Conservation (phyloP, 2,329 filamentous ascomycete species). For the Colletotrichum destructivum region DNA sequence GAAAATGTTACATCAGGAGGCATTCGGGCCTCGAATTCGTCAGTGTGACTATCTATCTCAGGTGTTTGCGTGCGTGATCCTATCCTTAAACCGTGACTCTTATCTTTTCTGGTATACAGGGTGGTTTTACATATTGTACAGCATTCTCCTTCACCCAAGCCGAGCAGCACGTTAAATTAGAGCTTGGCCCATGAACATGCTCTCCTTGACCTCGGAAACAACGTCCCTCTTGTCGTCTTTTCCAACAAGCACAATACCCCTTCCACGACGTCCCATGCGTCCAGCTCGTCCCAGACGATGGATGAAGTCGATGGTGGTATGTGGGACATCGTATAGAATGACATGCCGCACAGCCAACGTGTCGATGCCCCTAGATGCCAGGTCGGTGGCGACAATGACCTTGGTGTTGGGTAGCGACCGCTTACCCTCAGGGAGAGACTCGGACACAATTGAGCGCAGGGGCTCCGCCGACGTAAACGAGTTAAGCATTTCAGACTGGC, state of each 20-base stretch:
- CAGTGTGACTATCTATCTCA: conserved; percentile 16
- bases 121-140: conserved; percentile 37
- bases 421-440: conserved; percentile 52
- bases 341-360: conserved; percentile 93
- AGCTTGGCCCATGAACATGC: conserved; percentile 86
- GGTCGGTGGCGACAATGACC: conserved; percentile 93
- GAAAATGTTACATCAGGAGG: conserved; percentile 3
- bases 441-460: conserved; percentile 49
- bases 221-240: conserved; percentile 92
- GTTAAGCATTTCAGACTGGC: conserved; percentile 82
- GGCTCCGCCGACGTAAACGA: conserved; percentile 76
- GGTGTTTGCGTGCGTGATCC: conserved; percentile 21
- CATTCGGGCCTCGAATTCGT: conserved; percentile 5
- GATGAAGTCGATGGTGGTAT: conserved; percentile 98
- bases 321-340: conserved; percentile 96
- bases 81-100: background rate
- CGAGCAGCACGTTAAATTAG: conserved; percentile 68
- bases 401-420: conserved; percentile 82
- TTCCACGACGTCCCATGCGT: conserved; percentile 90
- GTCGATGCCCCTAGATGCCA: conserved; percentile 94
- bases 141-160: too few relatives aligned
- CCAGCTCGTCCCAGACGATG: conserved; percentile 94
- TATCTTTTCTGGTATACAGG: conserved; percentile 17
- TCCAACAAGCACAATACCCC: conserved; percentile 91
- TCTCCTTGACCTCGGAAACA: conserved; percentile 91